Evolutionary conservation across 225 moss, liverwort and hornwort species (phyloP).

Genomic region (Pseudoscleropodium purum): DNA sequence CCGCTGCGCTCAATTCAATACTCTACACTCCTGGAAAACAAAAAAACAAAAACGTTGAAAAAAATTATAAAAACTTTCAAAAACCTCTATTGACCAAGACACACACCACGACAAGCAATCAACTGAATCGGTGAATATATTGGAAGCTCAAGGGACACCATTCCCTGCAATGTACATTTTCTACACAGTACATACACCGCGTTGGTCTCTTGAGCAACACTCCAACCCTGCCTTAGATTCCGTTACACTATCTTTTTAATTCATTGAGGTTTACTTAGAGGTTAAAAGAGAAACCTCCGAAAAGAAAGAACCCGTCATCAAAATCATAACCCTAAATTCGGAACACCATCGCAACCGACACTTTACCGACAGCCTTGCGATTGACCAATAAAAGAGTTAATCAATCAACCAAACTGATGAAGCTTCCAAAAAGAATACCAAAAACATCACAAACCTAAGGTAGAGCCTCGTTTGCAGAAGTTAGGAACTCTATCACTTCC

Average conservation of each 20-base stretch:
- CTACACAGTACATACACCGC: too few species aligned
- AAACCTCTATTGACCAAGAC: neutral
- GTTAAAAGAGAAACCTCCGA: neutral
- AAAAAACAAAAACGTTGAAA: neutral
- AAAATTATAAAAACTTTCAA: neutral
- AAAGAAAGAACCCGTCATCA: neutral
- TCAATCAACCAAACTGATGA: neutral
- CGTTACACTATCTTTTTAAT: too few species aligned
- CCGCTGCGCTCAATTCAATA: neutral
- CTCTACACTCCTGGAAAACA: neutral
- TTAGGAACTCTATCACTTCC: neutral
- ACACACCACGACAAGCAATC: neutral
- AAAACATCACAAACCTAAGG: neutral
- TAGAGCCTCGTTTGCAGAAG: neutral
- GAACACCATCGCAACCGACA: neutral
- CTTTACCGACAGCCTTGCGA: neutral
- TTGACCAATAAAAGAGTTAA: neutral
- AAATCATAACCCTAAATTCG: conserved; percentile 2
- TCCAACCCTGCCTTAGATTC: neutral
- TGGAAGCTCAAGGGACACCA: neutral
- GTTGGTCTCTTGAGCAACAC: neutral
- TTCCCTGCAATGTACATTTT: neutral
- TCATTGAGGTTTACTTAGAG: neutral
- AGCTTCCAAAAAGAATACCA: neutral
- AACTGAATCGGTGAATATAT: neutral